Base-by-base conservation (phyloP, 305 asterid species). In the Stenogyne calaminthoides region DNA sequence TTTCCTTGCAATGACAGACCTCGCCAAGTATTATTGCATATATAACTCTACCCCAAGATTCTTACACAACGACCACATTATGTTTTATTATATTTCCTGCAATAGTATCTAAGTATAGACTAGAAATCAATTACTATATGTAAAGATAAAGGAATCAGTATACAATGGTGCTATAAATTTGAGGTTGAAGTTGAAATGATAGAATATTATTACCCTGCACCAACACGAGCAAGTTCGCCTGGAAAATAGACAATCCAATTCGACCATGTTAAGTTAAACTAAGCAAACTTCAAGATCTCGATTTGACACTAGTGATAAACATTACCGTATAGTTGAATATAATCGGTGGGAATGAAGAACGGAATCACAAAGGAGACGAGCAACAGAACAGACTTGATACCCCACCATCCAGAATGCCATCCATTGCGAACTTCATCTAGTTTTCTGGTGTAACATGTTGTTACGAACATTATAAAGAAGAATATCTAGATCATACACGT, bases 391-490 rank as follows among this genome's bases (percentile, higher is more conserved):
- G 78, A 77, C 86, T 94, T 94, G 56, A 83, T 54, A 77, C 81
- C 71, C 98, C 99, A 94, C 88, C 88, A 83, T 51, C 95, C 96
- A 29, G 97, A 94, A 81, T 94, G 99, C 99, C 99, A 94, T 34
- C 60, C 71, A 70, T 80, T 85, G 40, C 91, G 88, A 51, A 61
- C 76, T 70, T 90, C 84, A 51, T 72, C 12, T 68, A 94, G 39
- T 76, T 87, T 94, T 51, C 78, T 80, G 0, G 98, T 85, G 77
- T 77, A 64, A 61, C 84, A 78, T 5, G 97, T 94, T 5, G 93
- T 77, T 36, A 92, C 47, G 76, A 85, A 88, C 97, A 94, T 92
- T 34, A 76, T 5, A 12, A 86, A 83, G 88, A 92, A 94, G 88
- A 91, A 94, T 80, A 88, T 86, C 97, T 91, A 69, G 6, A 60